Percentiles rank a stretch among this genome's conserved stretches.
These are phyloP conservation scores for Tetracladium setigerum DNA, from an alignment of 495 filamentous ascomycete species.

Conservation along the genomic window DNA sequence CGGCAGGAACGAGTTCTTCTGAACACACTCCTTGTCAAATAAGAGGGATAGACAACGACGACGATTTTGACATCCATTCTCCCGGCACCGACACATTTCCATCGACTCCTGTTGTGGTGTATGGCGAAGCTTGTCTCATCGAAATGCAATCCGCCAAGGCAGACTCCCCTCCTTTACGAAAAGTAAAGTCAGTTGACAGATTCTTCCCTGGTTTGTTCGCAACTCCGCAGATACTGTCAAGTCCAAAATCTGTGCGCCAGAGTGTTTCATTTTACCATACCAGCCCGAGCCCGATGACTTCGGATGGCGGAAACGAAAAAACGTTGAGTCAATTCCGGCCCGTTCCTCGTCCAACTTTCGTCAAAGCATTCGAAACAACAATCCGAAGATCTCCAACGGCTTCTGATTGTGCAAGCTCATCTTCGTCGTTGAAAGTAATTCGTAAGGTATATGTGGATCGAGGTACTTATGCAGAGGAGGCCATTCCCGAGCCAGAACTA, in stretches of 20 bases:
- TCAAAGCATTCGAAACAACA: conserved; percentile 12
- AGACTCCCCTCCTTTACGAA: conserved; percentile 1
- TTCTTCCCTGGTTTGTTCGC: not conserved
- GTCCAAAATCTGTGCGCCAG: too few relatives aligned
- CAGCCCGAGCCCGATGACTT: not conserved
- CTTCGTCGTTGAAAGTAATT: not conserved
- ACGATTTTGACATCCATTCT: conserved; percentile 5
- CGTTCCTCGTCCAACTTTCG: conserved; percentile 10
- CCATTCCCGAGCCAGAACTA: not conserved
- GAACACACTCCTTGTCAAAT: not conserved
- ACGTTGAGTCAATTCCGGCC: not conserved
- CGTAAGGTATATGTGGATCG: conserved; percentile 9
- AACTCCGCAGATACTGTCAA: not conserved
- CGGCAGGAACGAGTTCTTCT: not conserved
- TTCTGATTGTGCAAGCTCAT: not conserved
- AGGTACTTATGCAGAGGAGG: conserved; percentile 10
- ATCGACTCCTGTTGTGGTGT: conserved; percentile 12
- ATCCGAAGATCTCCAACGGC: conserved; percentile 12
- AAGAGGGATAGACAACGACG: not conserved
- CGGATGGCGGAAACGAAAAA: not conserved
- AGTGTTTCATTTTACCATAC: too few relatives aligned
- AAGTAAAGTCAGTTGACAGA: conserved; percentile 11
- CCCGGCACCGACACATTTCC: conserved; percentile 2
- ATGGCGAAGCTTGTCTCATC: conserved; percentile 18
- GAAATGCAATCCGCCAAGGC: conserved; percentile 8